Base-by-base conservation (phyloP, 106 monocot genomes). In the Apostasia ramifera region DNA sequence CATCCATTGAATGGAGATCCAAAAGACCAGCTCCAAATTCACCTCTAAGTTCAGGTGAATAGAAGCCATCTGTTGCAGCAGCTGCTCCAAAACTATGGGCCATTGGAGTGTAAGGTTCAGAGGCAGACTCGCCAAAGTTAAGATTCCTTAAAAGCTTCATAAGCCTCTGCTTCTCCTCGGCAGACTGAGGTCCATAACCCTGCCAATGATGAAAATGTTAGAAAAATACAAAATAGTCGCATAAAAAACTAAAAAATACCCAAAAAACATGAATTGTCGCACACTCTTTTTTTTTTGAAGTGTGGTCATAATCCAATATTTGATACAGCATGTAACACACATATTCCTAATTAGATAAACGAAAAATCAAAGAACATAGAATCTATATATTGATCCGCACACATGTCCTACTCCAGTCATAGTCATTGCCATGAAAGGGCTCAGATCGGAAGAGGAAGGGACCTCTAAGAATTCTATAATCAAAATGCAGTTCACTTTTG, bases 1-100 rank as follows among this genome's bases (percentile, higher is more conserved):
- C 89, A 82, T 89, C 89, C 67, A 86, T 81, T 11, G 93, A 54
- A 79, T 89, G 88, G 68, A 93, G 86, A 82, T 93, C 93, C 64
- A 93, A 71, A 80, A 93, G 89, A 14, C 89, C 93, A 71, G 82
- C 86, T 70, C 89, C 93, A 77, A 89, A 86, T 57, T 90, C 90
- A 40, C 86, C 86, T 59, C 86, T 80, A 7, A 90, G 63, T 59
- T 90, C 90, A 54, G 86, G 83, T 54, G 90, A 81, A 78, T 78
- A 81, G 62, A 81, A 81, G 1, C 79, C 81, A 81, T 85, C 84
- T 8, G 70, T n/a, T 38, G 66, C 40, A 50, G 74, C 76, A 44
- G 53, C 39, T 47, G 63, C 47, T 51, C 71, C 79, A 56, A 84
- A 70, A 56, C 75, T 75, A 64, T 81, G 86, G 4, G 73, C 14